Evolutionary conservation across 352 stramenopile species (phyloP).

Genomic region (Pythium angustatum): DNA sequence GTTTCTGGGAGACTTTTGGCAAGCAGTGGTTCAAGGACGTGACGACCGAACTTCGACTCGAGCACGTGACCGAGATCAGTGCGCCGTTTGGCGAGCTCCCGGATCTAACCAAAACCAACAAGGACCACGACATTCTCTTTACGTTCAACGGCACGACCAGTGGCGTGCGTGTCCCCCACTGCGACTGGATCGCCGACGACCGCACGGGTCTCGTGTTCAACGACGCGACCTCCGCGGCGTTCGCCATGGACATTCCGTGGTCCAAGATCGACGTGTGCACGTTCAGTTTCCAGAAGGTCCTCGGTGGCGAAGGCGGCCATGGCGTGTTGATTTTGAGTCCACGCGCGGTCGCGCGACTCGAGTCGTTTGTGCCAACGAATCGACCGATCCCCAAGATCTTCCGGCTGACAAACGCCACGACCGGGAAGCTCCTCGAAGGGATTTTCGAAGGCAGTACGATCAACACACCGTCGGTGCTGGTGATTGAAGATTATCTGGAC

Average conservation of each 20-base stretch:
- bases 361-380: conserved; percentile 90
- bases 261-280: conserved; percentile 99
- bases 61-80: conserved; percentile 93
- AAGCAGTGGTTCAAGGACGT: conserved; percentile 97
- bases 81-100: conserved; percentile 97
- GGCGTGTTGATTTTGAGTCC: conserved; percentile 97
- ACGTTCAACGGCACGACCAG: conserved; percentile 99
- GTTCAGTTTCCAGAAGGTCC: conserved; percentile 99
- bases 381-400: conserved; percentile 99
- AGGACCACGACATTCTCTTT: conserved; percentile 97
- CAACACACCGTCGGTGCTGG: conserved; percentile 99
- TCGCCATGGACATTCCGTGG: conserved; percentile 99
- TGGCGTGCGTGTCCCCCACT: conserved; percentile 95
- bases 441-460: conserved; percentile 99
- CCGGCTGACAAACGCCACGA: conserved; percentile 95
- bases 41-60: conserved; percentile 93
- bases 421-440: conserved; percentile 90
- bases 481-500: conserved; percentile 99
- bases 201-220: conserved; percentile 96
- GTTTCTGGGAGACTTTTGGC: conserved; percentile 98
- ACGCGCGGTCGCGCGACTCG: conserved; percentile 95
- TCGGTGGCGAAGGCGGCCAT: conserved; percentile 98
- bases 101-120: conserved; percentile 92
- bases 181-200: conserved; percentile 96
- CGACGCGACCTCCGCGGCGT: conserved; percentile 98